Evolutionary conservation across 2,329 filamentous ascomycete genomes (phyloP).

Genomic region (Fusarium sp.): DNA sequence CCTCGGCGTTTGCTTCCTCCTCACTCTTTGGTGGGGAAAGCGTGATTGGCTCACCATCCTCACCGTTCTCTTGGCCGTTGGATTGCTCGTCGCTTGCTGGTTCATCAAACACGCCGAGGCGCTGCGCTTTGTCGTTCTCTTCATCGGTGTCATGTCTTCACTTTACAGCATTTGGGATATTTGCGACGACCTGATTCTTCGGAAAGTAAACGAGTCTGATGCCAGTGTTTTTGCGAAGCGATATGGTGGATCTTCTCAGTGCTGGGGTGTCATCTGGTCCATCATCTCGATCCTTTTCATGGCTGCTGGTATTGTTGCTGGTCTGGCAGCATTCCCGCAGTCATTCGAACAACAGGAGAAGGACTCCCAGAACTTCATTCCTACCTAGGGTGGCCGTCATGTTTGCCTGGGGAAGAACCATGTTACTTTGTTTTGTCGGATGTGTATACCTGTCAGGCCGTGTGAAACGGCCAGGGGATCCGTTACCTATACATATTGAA

Average conservation of each 20-base stretch:
- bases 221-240: conserved; percentile 82
- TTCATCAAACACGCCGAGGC: conserved; percentile 82
- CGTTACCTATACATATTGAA: conserved; percentile 1
- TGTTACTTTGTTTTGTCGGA: background rate
- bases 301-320: conserved; percentile 78
- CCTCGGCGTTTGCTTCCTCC: conserved; percentile 77
- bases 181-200: conserved; percentile 82
- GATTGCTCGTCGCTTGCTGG: conserved; percentile 79
- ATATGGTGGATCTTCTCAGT: conserved; percentile 82
- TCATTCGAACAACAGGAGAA: conserved; percentile 74
- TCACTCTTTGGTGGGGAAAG: conserved; percentile 86
- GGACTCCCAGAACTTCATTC: conserved; percentile 75
- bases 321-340: conserved; percentile 80
- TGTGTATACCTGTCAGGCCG: background rate
- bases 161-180: conserved; percentile 89
- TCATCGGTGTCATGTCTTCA: conserved; percentile 85
- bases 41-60: conserved; percentile 81
- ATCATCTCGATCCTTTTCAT: conserved; percentile 78
- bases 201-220: conserved; percentile 84
- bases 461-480: background rate
- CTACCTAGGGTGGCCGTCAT: conserved; percentile 49
- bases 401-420: background rate
- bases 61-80: conserved; percentile 77
- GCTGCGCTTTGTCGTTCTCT: conserved; percentile 78
- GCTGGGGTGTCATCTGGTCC: conserved; percentile 84